A percentile compares a stretch with the other conserved stretches of the same genome.
Conservation (phyloP, 2,329 filamentous ascomycete genomes). For the Uncinocarpus reesii region DNA sequence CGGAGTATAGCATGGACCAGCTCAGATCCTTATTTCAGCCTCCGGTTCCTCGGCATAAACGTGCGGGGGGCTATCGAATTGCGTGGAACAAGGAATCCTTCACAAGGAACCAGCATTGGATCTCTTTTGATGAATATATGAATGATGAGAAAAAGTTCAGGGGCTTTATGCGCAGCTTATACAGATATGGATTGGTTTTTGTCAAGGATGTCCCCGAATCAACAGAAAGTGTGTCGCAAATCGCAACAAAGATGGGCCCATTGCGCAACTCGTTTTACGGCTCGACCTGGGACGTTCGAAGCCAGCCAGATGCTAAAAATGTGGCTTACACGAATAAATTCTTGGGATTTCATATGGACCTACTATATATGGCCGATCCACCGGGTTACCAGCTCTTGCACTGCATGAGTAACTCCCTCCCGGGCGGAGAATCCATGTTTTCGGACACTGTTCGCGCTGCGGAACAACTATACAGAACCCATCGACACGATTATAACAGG, state of each 20-base stretch:
- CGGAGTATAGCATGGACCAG: conserved; percentile 22
- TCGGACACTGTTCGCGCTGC: conserved; percentile 61
- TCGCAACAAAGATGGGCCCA: conserved; percentile 64
- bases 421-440: conserved; percentile 79
- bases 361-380: conserved; percentile 71
- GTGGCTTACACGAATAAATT: conserved; percentile 78
- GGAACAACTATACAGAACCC: conserved; percentile 13
- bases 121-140: conserved; percentile 66
- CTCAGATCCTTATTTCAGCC: conserved; percentile 7
- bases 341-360: conserved; percentile 84
- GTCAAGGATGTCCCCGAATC: conserved; percentile 61
- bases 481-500: conserved; percentile 18
- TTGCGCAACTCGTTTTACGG: conserved; percentile 87
- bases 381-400: conserved; percentile 82
- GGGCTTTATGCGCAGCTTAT: conserved; percentile 52
- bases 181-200: conserved; percentile 63
- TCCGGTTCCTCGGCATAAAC: not conserved
- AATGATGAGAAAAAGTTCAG: conserved; percentile 47
- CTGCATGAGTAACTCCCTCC: conserved; percentile 68
- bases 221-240: conserved; percentile 53
- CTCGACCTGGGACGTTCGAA: conserved; percentile 77
- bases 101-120: conserved; percentile 40
- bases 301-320: conserved; percentile 74
- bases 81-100: conserved; percentile 24
- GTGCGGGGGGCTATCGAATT: not conserved